These are phyloP conservation scores for Eimeria sp. DNA, from an alignment of 169 alveolate genomes.

Conservation along the genomic window DNA sequence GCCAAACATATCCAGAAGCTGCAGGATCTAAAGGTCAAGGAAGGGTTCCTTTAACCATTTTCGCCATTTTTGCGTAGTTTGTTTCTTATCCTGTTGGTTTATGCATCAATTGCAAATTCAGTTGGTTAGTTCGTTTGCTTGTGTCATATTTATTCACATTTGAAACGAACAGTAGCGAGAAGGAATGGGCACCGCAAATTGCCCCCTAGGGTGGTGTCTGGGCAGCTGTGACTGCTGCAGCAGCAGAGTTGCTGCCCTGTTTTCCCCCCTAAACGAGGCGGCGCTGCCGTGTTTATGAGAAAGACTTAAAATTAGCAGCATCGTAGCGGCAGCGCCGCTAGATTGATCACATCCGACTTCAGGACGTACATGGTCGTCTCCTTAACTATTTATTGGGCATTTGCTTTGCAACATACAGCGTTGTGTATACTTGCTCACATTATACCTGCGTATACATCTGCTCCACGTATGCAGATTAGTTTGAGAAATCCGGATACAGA, in stretches of 20 bases:
- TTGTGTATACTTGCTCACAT: too few species aligned
- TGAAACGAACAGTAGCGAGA: neutral
- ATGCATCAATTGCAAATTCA: neutral
- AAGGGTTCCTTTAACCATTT: neutral
- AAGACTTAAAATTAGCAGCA: neutral
- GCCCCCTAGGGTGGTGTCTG: neutral
- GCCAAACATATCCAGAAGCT: constrained; percentile 3
- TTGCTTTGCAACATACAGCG: neutral
- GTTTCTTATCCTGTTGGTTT: neutral
- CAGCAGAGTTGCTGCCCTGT: neutral
- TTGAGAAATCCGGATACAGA: too few species aligned
- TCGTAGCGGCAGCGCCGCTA: neutral
- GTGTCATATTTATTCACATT: neutral
- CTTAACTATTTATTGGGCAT: neutral
- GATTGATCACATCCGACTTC: neutral
- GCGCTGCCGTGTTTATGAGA: neutral
- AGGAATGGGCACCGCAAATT: neutral
- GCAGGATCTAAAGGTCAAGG: constrained; percentile 5
- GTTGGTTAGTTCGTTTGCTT: neutral
- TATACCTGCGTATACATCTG: too few species aligned
- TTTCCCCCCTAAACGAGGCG: neutral
- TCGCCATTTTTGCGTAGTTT: neutral
- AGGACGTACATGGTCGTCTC: neutral
- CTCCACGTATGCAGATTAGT: too few species aligned
- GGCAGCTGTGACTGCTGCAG: neutral